A percentile compares a stretch with the other conserved stretches of the same genome.
These are phyloP conservation scores for Phytophthora sojae DNA, from an alignment of 352 stramenopile genomes.

Conservation along the genomic window DNA sequence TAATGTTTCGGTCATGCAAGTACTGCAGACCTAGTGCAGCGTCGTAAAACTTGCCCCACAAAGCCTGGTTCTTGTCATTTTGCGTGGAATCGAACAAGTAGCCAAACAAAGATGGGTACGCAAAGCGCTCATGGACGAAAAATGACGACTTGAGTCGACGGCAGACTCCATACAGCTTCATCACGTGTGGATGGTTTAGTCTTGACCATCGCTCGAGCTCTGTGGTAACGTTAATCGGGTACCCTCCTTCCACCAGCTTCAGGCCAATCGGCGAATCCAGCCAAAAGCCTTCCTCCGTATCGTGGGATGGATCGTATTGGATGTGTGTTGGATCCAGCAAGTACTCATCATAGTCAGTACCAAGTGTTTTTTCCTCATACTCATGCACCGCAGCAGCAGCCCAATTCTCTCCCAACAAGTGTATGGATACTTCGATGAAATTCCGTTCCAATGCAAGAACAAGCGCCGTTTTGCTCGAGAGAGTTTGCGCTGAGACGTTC, in stretches of 20 bases:
- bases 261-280: constrained; percentile 11
- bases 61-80: background rate
- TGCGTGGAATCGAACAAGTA: background rate
- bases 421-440: too few species aligned
- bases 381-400: too few species aligned
- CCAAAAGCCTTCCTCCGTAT: background rate
- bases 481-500: background rate
- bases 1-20: constrained; percentile 28
- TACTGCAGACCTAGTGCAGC: constrained; percentile 36
- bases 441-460: background rate
- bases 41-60: constrained; percentile 27
- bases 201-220: constrained; percentile 28
- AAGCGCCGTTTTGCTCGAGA: background rate
- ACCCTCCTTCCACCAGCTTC: background rate
- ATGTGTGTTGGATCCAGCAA: constrained; percentile 6
- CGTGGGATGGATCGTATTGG: background rate
- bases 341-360: too few species aligned
- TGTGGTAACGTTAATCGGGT: constrained; percentile 5
- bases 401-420: too few species aligned
- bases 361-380: too few species aligned
- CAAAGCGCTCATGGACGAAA: constrained; percentile 18
- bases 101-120: constrained; percentile 3
- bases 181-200: constrained; percentile 26
- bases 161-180: constrained; percentile 28
- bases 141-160: background rate